A percentile compares a stretch with the other conserved stretches of the same genome.
phyloP scores from a whole-genome alignment of 1,139 yeast genomes.

The Saccharomyces hybrid region DNA sequence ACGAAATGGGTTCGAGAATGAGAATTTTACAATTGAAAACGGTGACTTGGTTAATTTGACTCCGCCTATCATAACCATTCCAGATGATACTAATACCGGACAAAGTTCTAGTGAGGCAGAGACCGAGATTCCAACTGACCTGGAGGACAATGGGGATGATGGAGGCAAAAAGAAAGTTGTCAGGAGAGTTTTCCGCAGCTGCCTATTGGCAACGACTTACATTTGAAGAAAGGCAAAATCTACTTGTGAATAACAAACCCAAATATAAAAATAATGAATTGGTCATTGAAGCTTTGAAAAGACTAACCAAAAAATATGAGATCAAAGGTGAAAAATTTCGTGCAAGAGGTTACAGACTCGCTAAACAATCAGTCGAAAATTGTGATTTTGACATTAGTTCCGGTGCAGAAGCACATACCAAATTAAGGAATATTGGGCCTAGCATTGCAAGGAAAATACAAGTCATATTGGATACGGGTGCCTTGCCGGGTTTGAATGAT shows the following conservation, averaged over 20 bases:
- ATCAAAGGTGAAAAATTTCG: constrained; percentile 39
- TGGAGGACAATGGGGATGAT: neutral
- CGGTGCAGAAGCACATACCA: constrained; percentile 35
- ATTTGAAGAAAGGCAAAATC: neutral
- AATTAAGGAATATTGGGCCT: constrained; percentile 40
- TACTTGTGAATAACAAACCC: constrained; percentile 6
- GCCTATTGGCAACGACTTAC: neutral
- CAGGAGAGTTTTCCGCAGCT: neutral
- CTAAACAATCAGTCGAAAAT: constrained; percentile 36
- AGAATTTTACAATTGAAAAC: constrained; percentile 5
- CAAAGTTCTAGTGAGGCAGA: neutral
- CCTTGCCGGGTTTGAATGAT: constrained; percentile 35
- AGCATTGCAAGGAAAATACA: constrained; percentile 44
- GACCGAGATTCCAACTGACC: neutral
- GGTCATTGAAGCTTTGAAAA: constrained; percentile 34
- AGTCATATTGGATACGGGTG: constrained; percentile 39
- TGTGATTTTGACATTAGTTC: constrained; percentile 33
- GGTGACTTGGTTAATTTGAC: constrained; percentile 3
- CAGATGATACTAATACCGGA: neutral
- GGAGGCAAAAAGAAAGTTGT: neutral
- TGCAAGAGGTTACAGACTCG: constrained; percentile 42
- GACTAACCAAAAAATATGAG: constrained; percentile 36
- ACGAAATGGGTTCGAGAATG: constrained; percentile 13
- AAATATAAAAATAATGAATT: constrained; percentile 32
- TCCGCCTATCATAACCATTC: neutral